phyloP scores from a whole-genome alignment of 1,139 yeast species.

The Scheffersomyces quercinus region DNA sequence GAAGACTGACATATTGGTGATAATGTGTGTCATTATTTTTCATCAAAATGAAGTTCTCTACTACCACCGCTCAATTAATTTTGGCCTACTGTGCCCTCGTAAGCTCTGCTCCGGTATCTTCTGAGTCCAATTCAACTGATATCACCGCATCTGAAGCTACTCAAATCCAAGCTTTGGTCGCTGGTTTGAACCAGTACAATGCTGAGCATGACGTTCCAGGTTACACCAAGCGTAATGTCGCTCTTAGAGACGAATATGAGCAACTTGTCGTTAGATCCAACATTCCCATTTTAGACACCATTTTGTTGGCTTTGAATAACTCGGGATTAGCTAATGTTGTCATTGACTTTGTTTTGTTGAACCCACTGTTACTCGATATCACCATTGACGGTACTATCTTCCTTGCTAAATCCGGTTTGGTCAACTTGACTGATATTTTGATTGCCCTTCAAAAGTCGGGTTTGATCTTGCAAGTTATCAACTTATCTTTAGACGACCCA shows the following conservation, averaged over 20 bases:
- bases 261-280: constrained; percentile 14
- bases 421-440: constrained; percentile 26
- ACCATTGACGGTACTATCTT: constrained; percentile 24
- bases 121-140: background rate
- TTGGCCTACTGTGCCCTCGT: constrained; percentile 11
- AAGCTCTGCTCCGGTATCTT: constrained; percentile 7
- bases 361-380: constrained; percentile 25
- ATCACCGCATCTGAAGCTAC: background rate
- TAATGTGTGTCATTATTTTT: background rate
- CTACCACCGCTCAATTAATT: constrained; percentile 8
- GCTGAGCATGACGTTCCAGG: constrained; percentile 4
- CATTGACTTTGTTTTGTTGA: constrained; percentile 26
- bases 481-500: constrained; percentile 27
- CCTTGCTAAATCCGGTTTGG: constrained; percentile 20
- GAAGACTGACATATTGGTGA: too few species aligned
- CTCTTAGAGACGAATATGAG: constrained; percentile 1
- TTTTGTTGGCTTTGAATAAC: constrained; percentile 23
- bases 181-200: constrained; percentile 9
- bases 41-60: constrained; percentile 10
- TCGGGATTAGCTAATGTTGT: constrained; percentile 25
- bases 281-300: constrained; percentile 24
- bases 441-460: constrained; percentile 31
- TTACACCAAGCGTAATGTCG: background rate
- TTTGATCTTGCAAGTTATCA: constrained; percentile 25
- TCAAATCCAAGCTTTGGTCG: constrained; percentile 7